phyloP scores from a whole-genome alignment of 768 basidiomycete genomes.

The Calocybe cyanea region DNA sequence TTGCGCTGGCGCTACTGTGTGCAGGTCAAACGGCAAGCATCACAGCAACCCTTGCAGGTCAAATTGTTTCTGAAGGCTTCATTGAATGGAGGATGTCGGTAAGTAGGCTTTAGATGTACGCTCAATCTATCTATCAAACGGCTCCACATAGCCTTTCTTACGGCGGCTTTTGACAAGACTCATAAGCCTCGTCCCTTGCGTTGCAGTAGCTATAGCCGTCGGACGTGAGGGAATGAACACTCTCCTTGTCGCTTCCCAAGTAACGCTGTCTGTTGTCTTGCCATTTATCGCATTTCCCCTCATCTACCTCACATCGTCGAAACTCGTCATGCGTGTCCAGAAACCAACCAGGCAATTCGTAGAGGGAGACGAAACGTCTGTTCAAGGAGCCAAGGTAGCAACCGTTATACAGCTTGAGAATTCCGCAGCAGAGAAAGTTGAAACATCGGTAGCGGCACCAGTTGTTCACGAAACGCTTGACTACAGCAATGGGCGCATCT shows the following conservation, averaged over 20 bases:
- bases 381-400: background rate
- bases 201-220: slow-evolving; percentile 63
- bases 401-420: background rate
- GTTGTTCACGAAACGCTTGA: slow-evolving; percentile 25
- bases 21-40: slow-evolving; percentile 77
- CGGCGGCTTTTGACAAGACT: slow-evolving; percentile 69
- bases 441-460: slow-evolving; percentile 9
- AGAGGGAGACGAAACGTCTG: background rate
- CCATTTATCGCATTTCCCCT: slow-evolving; percentile 75
- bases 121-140: background rate
- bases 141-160: slow-evolving; percentile 40
- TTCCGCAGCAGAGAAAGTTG: slow-evolving; percentile 8
- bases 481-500: slow-evolving; percentile 34
- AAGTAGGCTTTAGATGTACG: slow-evolving; percentile 6
- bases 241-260: slow-evolving; percentile 75
- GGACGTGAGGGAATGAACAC: slow-evolving; percentile 62
- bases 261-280: slow-evolving; percentile 66
- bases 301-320: slow-evolving; percentile 62
- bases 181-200: slow-evolving; percentile 66
- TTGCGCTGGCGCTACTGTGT: slow-evolving; percentile 71
- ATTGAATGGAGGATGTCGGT: slow-evolving; percentile 69
- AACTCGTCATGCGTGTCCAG: slow-evolving; percentile 58
- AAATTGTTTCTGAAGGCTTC: slow-evolving; percentile 79
- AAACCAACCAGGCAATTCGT: slow-evolving; percentile 21
- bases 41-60: slow-evolving; percentile 75